phyloP scores from a whole-genome alignment of 169 alveolate species.

The Plasmodium blacklocki region DNA sequence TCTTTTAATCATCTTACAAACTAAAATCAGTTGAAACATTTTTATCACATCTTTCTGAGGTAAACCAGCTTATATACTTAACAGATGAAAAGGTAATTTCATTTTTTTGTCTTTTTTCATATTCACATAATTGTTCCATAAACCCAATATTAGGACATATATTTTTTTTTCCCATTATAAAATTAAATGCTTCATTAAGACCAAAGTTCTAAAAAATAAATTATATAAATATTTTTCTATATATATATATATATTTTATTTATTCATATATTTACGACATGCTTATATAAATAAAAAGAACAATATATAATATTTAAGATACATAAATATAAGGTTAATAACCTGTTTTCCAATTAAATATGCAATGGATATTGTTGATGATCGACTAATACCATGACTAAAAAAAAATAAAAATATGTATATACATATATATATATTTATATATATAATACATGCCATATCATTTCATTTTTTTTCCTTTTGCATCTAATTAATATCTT shows the following conservation, averaged over 20 bases:
- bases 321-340: conserved; percentile 1
- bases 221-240: conserved; percentile 5
- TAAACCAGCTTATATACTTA: conserved; percentile 81
- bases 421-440: neutral
- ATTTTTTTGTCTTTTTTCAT: conserved; percentile 66
- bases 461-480: neutral
- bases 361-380: conserved; percentile 78
- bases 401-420: neutral
- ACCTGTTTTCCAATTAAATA: conserved; percentile 79
- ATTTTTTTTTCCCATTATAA: conserved; percentile 70
- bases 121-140: conserved; percentile 81
- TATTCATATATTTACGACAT: conserved; percentile 10
- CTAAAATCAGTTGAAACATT: conserved; percentile 76
- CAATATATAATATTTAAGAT: neutral
- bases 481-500: neutral
- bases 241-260: conserved; percentile 7
- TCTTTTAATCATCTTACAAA: conserved; percentile 7
- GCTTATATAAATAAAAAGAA: neutral
- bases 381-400: conserved; percentile 80
- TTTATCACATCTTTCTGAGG: conserved; percentile 64
- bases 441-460: neutral
- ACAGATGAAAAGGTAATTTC: conserved; percentile 55
- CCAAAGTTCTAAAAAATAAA: conserved; percentile 43
- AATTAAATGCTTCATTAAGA: conserved; percentile 79
- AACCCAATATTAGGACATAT: conserved; percentile 81